Percentiles rank a stretch among this genome's conserved stretches.
Evolutionary conservation across 2,329 filamentous ascomycete species (phyloP).

Genomic region (Botrytis pseudocinerea): DNA sequence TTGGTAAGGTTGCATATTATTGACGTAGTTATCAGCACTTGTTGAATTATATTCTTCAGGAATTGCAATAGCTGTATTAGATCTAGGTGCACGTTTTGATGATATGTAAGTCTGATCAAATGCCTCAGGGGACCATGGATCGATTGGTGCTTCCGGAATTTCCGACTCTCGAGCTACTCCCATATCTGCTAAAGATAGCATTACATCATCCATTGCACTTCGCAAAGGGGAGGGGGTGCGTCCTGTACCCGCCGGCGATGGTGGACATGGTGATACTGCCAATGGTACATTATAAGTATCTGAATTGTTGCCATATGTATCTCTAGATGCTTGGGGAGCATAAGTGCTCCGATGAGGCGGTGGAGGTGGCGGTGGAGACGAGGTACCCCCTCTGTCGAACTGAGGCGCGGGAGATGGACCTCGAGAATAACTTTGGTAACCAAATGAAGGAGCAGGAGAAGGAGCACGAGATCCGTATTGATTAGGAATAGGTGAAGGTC

Average conservation of each 20-base stretch:
- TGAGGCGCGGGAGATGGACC: conserved; percentile 44
- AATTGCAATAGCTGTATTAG: conserved; percentile 75
- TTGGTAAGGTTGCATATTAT: conserved; percentile 36
- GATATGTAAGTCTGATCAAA: conserved; percentile 57
- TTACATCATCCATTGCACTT: conserved; percentile 97
- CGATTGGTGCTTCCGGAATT: conserved; percentile 56
- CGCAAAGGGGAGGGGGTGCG: conserved; percentile 88
- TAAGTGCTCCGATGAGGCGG: conserved; percentile 75
- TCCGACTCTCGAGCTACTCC: conserved; percentile 60
- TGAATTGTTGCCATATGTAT: conserved; percentile 45
- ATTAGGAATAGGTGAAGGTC: conserved; percentile 37
- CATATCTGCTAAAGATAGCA: conserved; percentile 90
- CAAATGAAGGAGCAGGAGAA: conserved; percentile 37
- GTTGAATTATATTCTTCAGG: conserved; percentile 53
- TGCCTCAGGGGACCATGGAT: conserved; percentile 89
- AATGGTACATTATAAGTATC: conserved; percentile 56
- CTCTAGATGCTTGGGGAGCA: conserved; percentile 36
- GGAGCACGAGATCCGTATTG: conserved; percentile 44
- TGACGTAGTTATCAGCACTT: conserved; percentile 47
- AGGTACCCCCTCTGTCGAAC: conserved; percentile 39
- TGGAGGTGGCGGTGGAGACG: conserved; percentile 73
- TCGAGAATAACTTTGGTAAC: conserved; percentile 41
- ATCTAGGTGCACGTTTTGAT: conserved; percentile 47
- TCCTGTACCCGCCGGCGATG: conserved; percentile 65
- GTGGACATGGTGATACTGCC: conserved; percentile 63